phyloP scores from a whole-genome alignment of 2,329 filamentous ascomycete genomes.

The Colletotrichum tanaceti region DNA sequence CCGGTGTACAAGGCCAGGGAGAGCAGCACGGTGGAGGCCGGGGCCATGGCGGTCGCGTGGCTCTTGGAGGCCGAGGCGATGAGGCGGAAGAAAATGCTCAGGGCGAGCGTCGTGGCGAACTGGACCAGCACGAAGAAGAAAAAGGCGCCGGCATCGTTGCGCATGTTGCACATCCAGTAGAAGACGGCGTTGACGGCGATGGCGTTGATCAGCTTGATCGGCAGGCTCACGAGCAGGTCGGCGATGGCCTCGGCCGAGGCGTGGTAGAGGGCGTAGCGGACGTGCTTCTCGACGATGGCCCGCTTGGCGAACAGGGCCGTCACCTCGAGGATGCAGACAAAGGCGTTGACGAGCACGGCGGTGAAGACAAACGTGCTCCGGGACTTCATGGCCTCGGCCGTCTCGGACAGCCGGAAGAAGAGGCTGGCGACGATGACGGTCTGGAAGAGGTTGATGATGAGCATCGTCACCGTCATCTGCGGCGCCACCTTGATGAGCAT shows the following conservation, averaged over 20 bases:
- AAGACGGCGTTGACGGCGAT: constrained; percentile 61
- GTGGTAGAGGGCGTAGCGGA: constrained; percentile 49
- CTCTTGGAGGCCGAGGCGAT: constrained; percentile 72
- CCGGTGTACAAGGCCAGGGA: constrained; percentile 29
- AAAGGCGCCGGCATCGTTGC: constrained; percentile 55
- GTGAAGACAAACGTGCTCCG: constrained; percentile 50
- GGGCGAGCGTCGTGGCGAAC: constrained; percentile 66
- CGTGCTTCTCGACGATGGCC: constrained; percentile 49
- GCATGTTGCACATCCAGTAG: constrained; percentile 50
- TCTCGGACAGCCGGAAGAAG: constrained; percentile 71
- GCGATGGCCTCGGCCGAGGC: constrained; percentile 52
- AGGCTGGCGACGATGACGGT: constrained; percentile 73
- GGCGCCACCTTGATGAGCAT: constrained; percentile 41
- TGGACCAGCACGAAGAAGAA: constrained; percentile 75
- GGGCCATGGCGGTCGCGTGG: constrained; percentile 28
- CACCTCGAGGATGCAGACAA: constrained; percentile 57
- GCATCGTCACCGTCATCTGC: constrained; percentile 41
- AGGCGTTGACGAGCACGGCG: constrained; percentile 52
- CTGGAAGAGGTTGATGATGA: constrained; percentile 61
- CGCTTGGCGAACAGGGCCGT: constrained; percentile 48
- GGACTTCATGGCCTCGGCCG: constrained; percentile 68
- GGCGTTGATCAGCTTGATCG: constrained; percentile 62
- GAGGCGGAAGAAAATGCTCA: constrained; percentile 74
- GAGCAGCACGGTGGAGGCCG: constrained; percentile 29
- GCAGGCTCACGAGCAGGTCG: constrained; percentile 55